Evolutionary conservation across 164 flowering plant genomes (phyloP).

Genomic region (Aristolochia californica): DNA sequence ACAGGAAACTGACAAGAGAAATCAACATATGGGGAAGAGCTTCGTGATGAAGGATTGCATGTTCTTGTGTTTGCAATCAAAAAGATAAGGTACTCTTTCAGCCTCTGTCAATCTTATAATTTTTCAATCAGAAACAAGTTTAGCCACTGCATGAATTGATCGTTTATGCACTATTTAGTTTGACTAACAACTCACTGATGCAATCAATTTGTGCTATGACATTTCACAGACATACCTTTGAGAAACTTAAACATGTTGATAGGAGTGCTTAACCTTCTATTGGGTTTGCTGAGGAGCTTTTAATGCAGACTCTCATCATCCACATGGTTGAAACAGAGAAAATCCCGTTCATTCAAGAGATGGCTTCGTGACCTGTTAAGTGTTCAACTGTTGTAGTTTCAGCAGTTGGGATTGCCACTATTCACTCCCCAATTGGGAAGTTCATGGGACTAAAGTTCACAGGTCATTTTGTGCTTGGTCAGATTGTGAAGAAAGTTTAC

Average conservation of each 20-base stretch:
- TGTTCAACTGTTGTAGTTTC: slow-evolving; percentile 46
- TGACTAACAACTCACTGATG: no score
- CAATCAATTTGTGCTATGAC: slow-evolving; percentile 21
- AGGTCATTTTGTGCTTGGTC: slow-evolving; percentile 51
- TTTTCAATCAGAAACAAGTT: background rate
- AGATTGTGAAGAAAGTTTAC: slow-evolving; percentile 47
- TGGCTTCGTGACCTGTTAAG: slow-evolving; percentile 67
- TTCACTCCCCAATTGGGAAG: slow-evolving; percentile 38
- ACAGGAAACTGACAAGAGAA: slow-evolving; percentile 32
- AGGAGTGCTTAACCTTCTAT: slow-evolving; percentile 25
- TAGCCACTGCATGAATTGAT: background rate
- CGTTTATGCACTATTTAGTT: slow-evolving; percentile 1
- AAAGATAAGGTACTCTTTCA: slow-evolving; percentile 15
- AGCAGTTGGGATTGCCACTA: slow-evolving; percentile 46
- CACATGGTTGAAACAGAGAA: slow-evolving; percentile 68
- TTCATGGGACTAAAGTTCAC: slow-evolving; percentile 35
- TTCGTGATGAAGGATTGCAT: slow-evolving; percentile 53
- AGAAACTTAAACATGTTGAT: slow-evolving; percentile 41
- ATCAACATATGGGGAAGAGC: slow-evolving; percentile 35
- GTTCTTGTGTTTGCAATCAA: slow-evolving; percentile 49
- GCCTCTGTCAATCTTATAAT: background rate
- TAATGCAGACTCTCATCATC: slow-evolving; percentile 70
- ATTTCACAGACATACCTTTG: slow-evolving; percentile 18
- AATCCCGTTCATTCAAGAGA: slow-evolving; percentile 59
- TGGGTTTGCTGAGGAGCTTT: slow-evolving; percentile 61